Evolutionary conservation across 1,284 basidiomycete genomes (phyloP).

Genomic region (Microbotryum scabiosae): DNA sequence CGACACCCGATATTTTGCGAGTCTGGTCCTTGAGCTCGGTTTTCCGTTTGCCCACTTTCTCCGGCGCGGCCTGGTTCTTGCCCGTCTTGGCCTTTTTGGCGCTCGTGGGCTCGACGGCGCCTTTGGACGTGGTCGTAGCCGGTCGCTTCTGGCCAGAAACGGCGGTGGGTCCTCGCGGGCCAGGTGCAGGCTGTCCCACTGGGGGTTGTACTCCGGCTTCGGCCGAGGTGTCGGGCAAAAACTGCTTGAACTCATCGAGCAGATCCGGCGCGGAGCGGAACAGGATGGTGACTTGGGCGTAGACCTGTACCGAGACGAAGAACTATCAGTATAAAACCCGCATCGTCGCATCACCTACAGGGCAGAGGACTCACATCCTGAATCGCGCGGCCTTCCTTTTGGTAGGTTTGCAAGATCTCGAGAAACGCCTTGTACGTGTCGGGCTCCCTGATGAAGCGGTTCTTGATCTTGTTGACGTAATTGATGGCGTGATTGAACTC

Average conservation of each 20-base stretch:
- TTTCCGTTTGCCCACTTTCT: constrained; percentile 20
- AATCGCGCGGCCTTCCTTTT: constrained; percentile 81
- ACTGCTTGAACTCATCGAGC: constrained; percentile 89
- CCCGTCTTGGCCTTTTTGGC: constrained; percentile 2
- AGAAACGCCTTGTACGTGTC: constrained; percentile 98
- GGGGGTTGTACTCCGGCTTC: constrained; percentile 8
- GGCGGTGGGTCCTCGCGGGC: not conserved
- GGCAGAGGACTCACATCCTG: constrained; percentile 60
- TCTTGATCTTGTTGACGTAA: constrained; percentile 98
- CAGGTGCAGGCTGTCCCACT: not conserved
- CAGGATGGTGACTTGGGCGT: constrained; percentile 78
- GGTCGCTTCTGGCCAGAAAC: not conserved
- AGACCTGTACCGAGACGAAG: constrained; percentile 55
- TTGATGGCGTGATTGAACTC: constrained; percentile 98
- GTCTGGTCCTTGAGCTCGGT: constrained; percentile 4
- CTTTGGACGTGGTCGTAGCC: not conserved
- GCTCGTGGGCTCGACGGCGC: not conserved
- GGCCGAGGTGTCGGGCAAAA: constrained; percentile 61
- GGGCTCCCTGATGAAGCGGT: constrained; percentile 78
- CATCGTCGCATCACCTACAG: not conserved
- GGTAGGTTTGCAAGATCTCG: constrained; percentile 95
- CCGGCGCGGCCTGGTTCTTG: not conserved
- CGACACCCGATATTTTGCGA: not conserved
- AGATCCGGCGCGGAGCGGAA: constrained; percentile 90
- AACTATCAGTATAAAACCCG: constrained; percentile 15